phyloP scores from a whole-genome alignment of 495 filamentous ascomycete species.

The Trichoderma reesei region DNA sequence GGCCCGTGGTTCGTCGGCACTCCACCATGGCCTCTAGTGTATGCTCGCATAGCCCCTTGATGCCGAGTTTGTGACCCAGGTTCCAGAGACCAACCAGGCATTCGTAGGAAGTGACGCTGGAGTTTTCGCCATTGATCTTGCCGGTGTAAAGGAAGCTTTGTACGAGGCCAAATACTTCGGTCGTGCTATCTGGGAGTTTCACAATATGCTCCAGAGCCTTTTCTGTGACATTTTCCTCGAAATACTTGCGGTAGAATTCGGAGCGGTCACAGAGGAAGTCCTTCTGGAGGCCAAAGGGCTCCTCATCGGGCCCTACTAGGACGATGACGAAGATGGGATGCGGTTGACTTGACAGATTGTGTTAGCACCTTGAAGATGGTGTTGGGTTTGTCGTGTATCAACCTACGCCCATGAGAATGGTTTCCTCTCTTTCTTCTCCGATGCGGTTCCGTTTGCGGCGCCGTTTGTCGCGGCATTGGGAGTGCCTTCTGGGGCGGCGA shows the following conservation, averaged over 20 bases:
- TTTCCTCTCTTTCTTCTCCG: background rate
- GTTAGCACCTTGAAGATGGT: background rate
- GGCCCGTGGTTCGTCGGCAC: conserved; percentile 34
- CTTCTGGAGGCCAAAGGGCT: conserved; percentile 45
- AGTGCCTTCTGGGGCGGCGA: background rate
- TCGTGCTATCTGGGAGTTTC: conserved; percentile 32
- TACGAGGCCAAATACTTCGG: conserved; percentile 38
- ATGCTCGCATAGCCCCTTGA: conserved; percentile 42
- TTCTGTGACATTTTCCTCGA: conserved; percentile 22
- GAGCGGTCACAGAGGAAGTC: conserved; percentile 44
- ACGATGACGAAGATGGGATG: conserved; percentile 44
- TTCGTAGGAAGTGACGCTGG: conserved; percentile 37
- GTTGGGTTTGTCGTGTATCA: background rate
- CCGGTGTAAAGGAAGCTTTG: conserved; percentile 45
- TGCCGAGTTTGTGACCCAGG: conserved; percentile 37
- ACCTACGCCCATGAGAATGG: conserved; percentile 1
- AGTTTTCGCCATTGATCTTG: conserved; percentile 27
- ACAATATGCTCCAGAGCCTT: conserved; percentile 36
- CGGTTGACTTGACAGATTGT: conserved; percentile 26
- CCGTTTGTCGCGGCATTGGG: background rate
- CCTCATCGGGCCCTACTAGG: conserved; percentile 38
- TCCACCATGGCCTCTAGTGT: conserved; percentile 44
- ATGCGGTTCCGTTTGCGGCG: background rate
- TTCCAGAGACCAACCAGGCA: conserved; percentile 43
- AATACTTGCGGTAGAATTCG: conserved; percentile 32